Evolutionary conservation across 352 stramenopile species (phyloP).

Genomic region (Globisporangium cederbergense): DNA sequence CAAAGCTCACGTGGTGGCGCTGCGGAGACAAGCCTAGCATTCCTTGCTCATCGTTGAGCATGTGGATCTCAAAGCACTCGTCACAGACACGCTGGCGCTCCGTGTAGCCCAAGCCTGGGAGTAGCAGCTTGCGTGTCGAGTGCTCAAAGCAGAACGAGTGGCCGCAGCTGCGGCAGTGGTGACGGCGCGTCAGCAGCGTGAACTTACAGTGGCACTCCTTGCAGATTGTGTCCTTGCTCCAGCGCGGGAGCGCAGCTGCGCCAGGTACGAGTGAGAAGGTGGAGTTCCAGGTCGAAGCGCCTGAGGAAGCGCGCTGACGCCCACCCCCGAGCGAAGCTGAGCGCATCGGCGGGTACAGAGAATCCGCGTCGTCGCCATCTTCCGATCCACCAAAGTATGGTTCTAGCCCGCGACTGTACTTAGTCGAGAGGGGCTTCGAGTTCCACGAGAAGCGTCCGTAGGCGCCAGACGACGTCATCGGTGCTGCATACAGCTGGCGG

Average conservation of each 20-base stretch:
- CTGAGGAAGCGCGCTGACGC: slow-evolving; percentile 30
- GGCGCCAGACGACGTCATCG: slow-evolving; percentile 5
- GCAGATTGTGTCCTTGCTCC: slow-evolving; percentile 63
- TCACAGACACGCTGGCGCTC: slow-evolving; percentile 81
- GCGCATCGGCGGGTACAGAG: slow-evolving; percentile 2
- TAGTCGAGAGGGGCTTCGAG: slow-evolving; percentile 6
- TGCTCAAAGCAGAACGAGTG: slow-evolving; percentile 86
- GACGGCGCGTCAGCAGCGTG: slow-evolving; percentile 60
- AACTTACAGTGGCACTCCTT: slow-evolving; percentile 74
- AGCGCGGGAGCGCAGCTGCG: slow-evolving; percentile 38
- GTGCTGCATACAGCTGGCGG: slow-evolving; percentile 17
- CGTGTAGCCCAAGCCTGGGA: slow-evolving; percentile 67
- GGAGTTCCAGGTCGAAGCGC: slow-evolving; percentile 21
- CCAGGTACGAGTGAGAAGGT: slow-evolving; percentile 20
- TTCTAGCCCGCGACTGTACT: slow-evolving; percentile 7
- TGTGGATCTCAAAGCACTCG: slow-evolving; percentile 69
- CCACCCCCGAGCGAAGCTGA: slow-evolving; percentile 15
- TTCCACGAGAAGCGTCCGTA: slow-evolving; percentile 15
- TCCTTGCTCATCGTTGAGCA: slow-evolving; percentile 27
- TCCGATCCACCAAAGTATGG: slow-evolving; percentile 18
- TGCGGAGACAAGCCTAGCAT: slow-evolving; percentile 18
- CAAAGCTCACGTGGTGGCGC: slow-evolving; percentile 14
- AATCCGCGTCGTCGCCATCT: slow-evolving; percentile 9
- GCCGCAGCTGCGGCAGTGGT: slow-evolving; percentile 82
- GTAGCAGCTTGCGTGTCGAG: slow-evolving; percentile 64